phyloP scores from a whole-genome alignment of 768 basidiomycete genomes.

The Phylloporus scabripes region DNA sequence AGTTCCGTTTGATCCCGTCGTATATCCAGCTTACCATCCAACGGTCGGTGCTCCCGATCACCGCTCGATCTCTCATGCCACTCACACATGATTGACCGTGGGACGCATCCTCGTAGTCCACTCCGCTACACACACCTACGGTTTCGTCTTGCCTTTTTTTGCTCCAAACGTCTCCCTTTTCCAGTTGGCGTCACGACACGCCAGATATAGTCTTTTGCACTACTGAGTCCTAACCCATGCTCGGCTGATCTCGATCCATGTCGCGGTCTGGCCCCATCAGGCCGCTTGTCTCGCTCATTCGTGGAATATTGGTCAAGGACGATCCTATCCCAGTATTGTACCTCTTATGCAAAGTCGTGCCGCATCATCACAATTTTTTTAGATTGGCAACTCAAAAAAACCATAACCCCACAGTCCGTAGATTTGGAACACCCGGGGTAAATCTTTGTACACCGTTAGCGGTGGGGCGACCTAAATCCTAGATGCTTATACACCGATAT shows the following conservation, averaged over 20 bases:
- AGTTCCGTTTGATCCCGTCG: background rate
- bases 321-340: too few species aligned
- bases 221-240: background rate
- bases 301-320: background rate
- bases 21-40: background rate
- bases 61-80: background rate
- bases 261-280: background rate
- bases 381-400: background rate
- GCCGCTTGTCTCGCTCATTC: background rate
- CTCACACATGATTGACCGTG: background rate
- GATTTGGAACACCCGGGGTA: background rate
- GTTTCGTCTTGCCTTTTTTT: background rate
- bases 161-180: background rate
- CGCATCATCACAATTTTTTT: background rate
- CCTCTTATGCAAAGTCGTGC: background rate
- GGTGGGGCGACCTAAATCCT: background rate
- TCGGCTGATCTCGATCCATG: background rate
- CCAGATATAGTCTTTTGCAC: background rate
- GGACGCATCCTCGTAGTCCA: background rate
- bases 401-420: background rate
- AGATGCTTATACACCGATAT: background rate
- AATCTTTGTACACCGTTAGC: background rate
- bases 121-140: background rate
- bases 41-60: background rate
- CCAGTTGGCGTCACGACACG: background rate